Evolutionary conservation across 2,329 filamentous ascomycete genomes (phyloP).

Genomic region (Clarireedia paspali): DNA sequence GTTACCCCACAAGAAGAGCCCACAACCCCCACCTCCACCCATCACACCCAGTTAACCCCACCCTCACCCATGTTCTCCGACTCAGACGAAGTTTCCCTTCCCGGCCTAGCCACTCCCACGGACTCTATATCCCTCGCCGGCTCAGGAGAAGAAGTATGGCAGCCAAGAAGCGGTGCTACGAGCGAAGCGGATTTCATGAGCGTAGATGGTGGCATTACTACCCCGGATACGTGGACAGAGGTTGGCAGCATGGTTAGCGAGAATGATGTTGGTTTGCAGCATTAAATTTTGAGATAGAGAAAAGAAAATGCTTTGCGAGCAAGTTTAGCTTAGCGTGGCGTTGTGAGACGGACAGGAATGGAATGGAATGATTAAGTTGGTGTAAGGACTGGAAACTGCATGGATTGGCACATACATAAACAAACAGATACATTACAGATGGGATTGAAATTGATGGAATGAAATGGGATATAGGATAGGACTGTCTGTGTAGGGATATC

Average conservation of each 20-base stretch:
- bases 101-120: slow-evolving; percentile 48
- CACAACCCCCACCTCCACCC: slow-evolving; percentile 15
- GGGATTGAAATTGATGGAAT: too few species aligned
- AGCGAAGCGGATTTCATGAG: slow-evolving; percentile 49
- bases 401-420: too few species aligned
- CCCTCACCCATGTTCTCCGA: slow-evolving; percentile 23
- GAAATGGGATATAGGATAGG: too few species aligned
- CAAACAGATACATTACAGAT: too few species aligned
- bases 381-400: background rate
- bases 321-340: background rate
- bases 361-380: background rate
- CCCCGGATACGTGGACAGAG: slow-evolving; percentile 57
- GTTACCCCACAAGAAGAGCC: slow-evolving; percentile 34
- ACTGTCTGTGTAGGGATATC: too few species aligned
- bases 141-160: slow-evolving; percentile 37
- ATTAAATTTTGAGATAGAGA: slow-evolving; percentile 18
- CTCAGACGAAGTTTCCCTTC: slow-evolving; percentile 12
- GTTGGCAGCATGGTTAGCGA: slow-evolving; percentile 53
- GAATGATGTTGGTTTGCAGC: slow-evolving; percentile 24
- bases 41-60: slow-evolving; percentile 6
- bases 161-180: slow-evolving; percentile 31
- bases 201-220: slow-evolving; percentile 50
- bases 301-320: slow-evolving; percentile 1
- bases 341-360: background rate
- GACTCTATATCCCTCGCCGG: slow-evolving; percentile 49